Evolutionary conservation across 371 early-diverging fungal genomes (phyloP).

Genomic region (Smittium culicis): DNA sequence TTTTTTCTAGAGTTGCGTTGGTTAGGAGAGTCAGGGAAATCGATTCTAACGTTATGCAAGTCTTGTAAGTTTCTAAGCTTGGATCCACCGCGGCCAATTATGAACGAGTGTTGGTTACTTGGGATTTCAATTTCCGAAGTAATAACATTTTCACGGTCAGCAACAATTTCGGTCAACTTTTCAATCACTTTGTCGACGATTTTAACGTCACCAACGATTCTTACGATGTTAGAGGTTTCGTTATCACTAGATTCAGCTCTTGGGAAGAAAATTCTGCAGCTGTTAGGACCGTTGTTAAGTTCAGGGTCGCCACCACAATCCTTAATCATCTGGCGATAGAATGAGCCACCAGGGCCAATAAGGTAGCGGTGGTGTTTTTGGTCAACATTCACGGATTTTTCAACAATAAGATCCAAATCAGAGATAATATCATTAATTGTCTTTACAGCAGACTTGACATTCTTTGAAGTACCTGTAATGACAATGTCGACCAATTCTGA

Average conservation of each 20-base stretch:
- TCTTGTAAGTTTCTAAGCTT: constrained; percentile 39
- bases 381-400: constrained; percentile 39
- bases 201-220: constrained; percentile 37
- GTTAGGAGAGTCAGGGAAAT: too few species aligned
- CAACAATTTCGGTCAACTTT: constrained; percentile 37
- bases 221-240: constrained; percentile 24
- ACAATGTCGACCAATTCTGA: constrained; percentile 33
- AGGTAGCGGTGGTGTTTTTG: constrained; percentile 51
- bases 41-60: constrained; percentile 39
- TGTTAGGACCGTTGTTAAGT: constrained; percentile 23
- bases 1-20: too few species aligned
- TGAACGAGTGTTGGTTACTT: constrained; percentile 36
- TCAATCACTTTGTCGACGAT: constrained; percentile 38
- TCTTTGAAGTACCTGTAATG: constrained; percentile 45
- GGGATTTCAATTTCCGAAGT: constrained; percentile 37
- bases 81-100: constrained; percentile 49
- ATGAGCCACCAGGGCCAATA: constrained; percentile 58
- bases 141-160: constrained; percentile 31
- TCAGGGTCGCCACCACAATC: constrained; percentile 45
- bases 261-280: constrained; percentile 42
- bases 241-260: constrained; percentile 10
- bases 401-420: constrained; percentile 37
- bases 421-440: constrained; percentile 37
- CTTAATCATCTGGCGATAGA: constrained; percentile 49
- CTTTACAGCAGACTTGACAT: constrained; percentile 36